Base-by-base conservation (phyloP, 164 flowering plant species). In the Cinnamomum chago region DNA sequence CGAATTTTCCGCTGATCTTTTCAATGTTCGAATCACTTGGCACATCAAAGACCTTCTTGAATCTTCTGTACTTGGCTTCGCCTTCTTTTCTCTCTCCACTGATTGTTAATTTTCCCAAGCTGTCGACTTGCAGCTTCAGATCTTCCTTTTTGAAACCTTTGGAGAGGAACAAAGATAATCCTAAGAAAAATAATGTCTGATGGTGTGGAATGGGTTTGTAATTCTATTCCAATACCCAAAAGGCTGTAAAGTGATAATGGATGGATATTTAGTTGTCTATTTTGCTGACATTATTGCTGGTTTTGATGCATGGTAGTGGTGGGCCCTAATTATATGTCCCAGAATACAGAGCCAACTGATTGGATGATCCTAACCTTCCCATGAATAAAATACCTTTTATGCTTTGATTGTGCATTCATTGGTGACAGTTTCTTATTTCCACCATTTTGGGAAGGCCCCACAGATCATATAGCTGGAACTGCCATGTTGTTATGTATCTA, bases 21-120 rank as follows among this genome's bases (percentile, higher is more conserved):
- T 80, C 78, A 0, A 70, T 40, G 40, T 83, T 82, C 12, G 88
- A 50, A 78, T 88, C 76, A 50, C 76, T 74, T 1, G 93, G 94
- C 40, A 82, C 66, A 9, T 70, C 70, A 15, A 73, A 80, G 22
- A 65, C 65, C 58, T 80, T 76, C 75, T 60, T 72, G 83, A 80
- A 84, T 30, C 80, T 72, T 50, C 70, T 66, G 33, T 23, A 66
- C 71, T 64, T 81, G 50, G 24, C 73, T 18, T 70, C 80, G n/a
- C 67, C 52, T 58, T 74, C 66, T 64, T 15, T 28, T 50, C 71
- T 79, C 65, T 79, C 79, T 28, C 86, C 86, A 7, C 73, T 76
- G 18, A 78, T 66, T 3, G 75, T 80, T 51, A 82, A 60, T 40
- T 73, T 75, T 17, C 83, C 66, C 6, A 14, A 18, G 67, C 50